These are phyloP conservation scores for Malassezia sp. DNA, from an alignment of 1,284 basidiomycete species.

Conservation along the genomic window DNA sequence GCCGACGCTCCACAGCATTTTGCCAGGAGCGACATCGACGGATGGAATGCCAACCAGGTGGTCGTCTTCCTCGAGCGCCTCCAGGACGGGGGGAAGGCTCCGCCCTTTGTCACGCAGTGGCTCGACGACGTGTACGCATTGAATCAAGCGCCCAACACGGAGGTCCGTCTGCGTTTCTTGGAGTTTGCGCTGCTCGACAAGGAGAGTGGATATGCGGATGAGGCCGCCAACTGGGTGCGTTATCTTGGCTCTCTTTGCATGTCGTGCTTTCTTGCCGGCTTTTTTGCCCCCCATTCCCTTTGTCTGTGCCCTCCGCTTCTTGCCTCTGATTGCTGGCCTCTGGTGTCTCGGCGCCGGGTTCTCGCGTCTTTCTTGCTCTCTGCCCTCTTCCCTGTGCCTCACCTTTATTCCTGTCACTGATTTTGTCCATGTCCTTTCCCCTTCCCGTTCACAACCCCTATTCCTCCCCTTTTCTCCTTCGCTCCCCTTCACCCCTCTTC, in stretches of 20 bases:
- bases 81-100: constrained; percentile 43
- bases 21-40: constrained; percentile 25
- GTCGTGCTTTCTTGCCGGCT: too few species aligned
- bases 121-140: constrained; percentile 50
- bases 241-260: neutral
- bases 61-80: constrained; percentile 52
- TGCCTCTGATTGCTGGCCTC: too few species aligned
- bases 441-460: too few species aligned
- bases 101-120: constrained; percentile 35
- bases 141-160: constrained; percentile 48
- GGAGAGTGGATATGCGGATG: constrained; percentile 48
- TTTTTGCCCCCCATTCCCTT: too few species aligned
- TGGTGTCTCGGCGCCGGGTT: too few species aligned
- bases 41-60: constrained; percentile 41
- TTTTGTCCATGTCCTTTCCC: too few species aligned
- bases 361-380: too few species aligned
- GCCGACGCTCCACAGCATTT: constrained; percentile 19
- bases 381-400: too few species aligned
- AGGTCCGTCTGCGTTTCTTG: constrained; percentile 51
- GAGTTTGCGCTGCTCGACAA: constrained; percentile 49
- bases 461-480: too few species aligned
- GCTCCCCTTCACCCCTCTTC: too few species aligned
- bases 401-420: too few species aligned
- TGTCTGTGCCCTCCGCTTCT: too few species aligned
- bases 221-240: constrained; percentile 50